Base-by-base conservation (phyloP, 495 filamentous ascomycete genomes). In the Hypomontagnella monticulosa region DNA sequence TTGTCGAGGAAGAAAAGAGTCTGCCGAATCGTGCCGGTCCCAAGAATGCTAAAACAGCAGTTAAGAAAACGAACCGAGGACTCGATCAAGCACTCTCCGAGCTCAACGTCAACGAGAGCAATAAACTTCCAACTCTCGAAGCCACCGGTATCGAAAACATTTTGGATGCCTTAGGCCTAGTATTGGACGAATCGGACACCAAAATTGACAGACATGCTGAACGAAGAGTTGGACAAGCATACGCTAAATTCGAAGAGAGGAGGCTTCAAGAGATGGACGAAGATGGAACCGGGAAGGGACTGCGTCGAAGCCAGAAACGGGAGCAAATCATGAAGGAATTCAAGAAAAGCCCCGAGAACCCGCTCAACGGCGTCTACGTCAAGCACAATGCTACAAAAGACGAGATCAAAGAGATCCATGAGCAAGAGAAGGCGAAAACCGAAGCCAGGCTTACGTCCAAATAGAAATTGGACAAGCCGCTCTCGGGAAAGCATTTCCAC, bases 81-180 rank as follows among this genome's bases (percentile, higher is more conserved):
- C 84, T 93, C 48, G 89, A 92, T 63, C 18, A 30, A 8, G 50
- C 62, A 32, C 83, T 93, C 34, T 83, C 86, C 16, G 86, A 92
- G 61, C 83, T 92, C 33, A 87, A 89, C 47, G 82, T 84, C 46
- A 76, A 80, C 44, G 73, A 18, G 4, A 14, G 55, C n/a, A 77
- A 80, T 61, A 81, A 81, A 11, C 67, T 77, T 19, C 16, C 83
- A 3, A 73, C 90, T 0, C 83, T 97, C 56, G 91, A 86, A 67
- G 93, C 93, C 6, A 84, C 89, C 11, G 92, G 92, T 63, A 96
- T 97, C 72, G 93, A 97, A 73, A 92, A 96, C 65, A 91, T 91
- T 4, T 84, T 98, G 38, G 93, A 97, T 67, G 92, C 91, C 10
- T 84, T 97, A 20, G 84, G 83, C 7, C 64, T 96, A 16, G 89